Conservation (phyloP, 345 rosid species). For the Acer campestre region DNA sequence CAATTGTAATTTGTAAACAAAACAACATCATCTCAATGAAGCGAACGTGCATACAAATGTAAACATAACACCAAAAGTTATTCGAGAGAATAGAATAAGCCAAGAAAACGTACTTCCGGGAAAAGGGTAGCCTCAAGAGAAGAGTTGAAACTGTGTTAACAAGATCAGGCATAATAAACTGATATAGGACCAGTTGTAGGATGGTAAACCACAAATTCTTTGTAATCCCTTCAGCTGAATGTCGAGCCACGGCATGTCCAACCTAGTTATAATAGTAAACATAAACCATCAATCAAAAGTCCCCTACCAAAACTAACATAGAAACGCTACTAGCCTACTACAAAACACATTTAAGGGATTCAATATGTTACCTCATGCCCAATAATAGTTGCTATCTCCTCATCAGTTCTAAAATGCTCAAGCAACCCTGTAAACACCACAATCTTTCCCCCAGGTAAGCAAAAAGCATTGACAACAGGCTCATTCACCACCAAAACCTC, state of each 20-base stretch:
- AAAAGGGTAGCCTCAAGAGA: slow-evolving; percentile 86
- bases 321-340: not conserved
- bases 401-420: slow-evolving; percentile 71
- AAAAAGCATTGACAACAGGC: slow-evolving; percentile 76
- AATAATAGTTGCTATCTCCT: slow-evolving; percentile 85
- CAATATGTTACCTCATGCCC: slow-evolving; percentile 73
- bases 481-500: slow-evolving; percentile 87
- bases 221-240: slow-evolving; percentile 69
- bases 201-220: slow-evolving; percentile 83
- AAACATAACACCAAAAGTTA: not conserved
- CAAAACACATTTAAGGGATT: not conserved
- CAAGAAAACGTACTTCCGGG: slow-evolving; percentile 60
- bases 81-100: slow-evolving; percentile 9
- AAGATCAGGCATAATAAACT: slow-evolving; percentile 78
- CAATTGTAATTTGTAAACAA: not conserved
- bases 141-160: slow-evolving; percentile 75
- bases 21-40: not conserved
- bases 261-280: slow-evolving; percentile 48
- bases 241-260: slow-evolving; percentile 92
- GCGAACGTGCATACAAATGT: not conserved
- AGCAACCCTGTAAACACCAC: slow-evolving; percentile 88
- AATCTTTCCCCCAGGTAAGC: slow-evolving; percentile 91
- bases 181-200: slow-evolving; percentile 65
- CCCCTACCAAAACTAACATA: slow-evolving; percentile 4
- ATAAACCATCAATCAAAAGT: slow-evolving; percentile 6